These are phyloP conservation scores for Magnusiomyces sp. DNA, from an alignment of 1,139 yeast species.

Conservation along the genomic window DNA sequence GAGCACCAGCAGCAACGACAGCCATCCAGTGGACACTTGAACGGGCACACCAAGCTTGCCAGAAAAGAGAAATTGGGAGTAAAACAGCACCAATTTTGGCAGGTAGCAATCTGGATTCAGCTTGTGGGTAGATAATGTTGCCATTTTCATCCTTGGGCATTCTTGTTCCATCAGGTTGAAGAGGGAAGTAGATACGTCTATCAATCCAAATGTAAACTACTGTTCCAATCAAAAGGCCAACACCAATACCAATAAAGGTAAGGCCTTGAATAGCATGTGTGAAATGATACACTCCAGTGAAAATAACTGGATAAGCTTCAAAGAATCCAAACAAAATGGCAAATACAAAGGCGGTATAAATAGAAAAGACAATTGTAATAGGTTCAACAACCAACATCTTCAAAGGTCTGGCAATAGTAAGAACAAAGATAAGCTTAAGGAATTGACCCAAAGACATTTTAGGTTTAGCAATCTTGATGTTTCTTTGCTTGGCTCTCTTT, in stretches of 20 bases:
- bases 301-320: conserved; percentile 21
- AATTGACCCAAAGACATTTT: conserved; percentile 26
- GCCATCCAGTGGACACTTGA: conserved; percentile 63
- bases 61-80: conserved; percentile 61
- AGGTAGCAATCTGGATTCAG: conserved; percentile 28
- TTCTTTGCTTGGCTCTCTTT: conserved; percentile 51
- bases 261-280: conserved; percentile 7
- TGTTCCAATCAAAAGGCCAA: conserved; percentile 24
- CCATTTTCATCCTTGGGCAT: conserved; percentile 12
- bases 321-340: conserved; percentile 18
- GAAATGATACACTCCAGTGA: conserved; percentile 18
- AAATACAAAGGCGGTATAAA: conserved; percentile 16
- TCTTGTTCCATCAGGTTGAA: conserved; percentile 14
- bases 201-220: conserved; percentile 18
- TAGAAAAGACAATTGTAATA: conserved; percentile 15
- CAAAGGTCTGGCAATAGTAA: conserved; percentile 17
- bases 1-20: conserved; percentile 65
- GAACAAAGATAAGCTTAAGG: conserved; percentile 34
- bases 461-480: conserved; percentile 38
- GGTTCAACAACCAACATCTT: conserved; percentile 13
- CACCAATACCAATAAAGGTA: conserved; percentile 18
- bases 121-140: conserved; percentile 4
- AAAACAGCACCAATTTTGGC: conserved; percentile 43
- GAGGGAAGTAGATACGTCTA: conserved; percentile 33
- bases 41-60: conserved; percentile 77